Evolutionary conservation across 2,329 filamentous ascomycete genomes (phyloP).

Genomic region (Pezicula carpinea): DNA sequence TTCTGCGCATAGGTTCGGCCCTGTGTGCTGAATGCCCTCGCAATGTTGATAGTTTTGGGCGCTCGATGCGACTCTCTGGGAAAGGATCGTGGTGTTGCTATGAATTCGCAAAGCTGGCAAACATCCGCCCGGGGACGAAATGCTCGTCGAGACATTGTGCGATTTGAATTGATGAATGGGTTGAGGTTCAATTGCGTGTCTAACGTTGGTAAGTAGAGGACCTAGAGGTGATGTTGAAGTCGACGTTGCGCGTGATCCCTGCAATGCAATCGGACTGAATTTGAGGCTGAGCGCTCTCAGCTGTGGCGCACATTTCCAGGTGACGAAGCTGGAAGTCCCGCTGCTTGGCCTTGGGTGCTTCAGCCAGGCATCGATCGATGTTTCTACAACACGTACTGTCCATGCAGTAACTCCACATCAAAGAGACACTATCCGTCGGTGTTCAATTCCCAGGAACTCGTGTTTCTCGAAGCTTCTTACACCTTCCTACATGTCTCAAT

Average conservation of each 20-base stretch:
- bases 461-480: no score
- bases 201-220: no score
- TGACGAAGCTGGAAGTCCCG: conserved; percentile 8
- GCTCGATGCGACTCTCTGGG: conserved; percentile 9
- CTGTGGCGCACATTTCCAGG: conserved; percentile 9
- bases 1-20: conserved; percentile 11
- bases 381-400: background rate
- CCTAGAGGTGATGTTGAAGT: conserved; percentile 7
- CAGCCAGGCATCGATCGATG: no score
- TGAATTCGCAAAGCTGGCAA: conserved; percentile 40
- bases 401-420: no score
- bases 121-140: conserved; percentile 30
- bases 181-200: conserved; percentile 4
- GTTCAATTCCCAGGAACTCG: no score
- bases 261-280: conserved; percentile 3
- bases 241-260: background rate
- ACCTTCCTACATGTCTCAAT: no score
- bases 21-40: conserved; percentile 17
- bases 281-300: conserved; percentile 10
- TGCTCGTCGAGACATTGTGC: conserved; percentile 36
- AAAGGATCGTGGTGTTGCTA: conserved; percentile 15
- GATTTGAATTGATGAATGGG: background rate
- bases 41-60: conserved; percentile 10
- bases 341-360: no score
- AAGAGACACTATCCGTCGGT: no score